A percentile compares a stretch with the other conserved stretches of the same genome.
phyloP scores from a whole-genome alignment of 176 grass and related monocot genomes.

The Themeda triandra region DNA sequence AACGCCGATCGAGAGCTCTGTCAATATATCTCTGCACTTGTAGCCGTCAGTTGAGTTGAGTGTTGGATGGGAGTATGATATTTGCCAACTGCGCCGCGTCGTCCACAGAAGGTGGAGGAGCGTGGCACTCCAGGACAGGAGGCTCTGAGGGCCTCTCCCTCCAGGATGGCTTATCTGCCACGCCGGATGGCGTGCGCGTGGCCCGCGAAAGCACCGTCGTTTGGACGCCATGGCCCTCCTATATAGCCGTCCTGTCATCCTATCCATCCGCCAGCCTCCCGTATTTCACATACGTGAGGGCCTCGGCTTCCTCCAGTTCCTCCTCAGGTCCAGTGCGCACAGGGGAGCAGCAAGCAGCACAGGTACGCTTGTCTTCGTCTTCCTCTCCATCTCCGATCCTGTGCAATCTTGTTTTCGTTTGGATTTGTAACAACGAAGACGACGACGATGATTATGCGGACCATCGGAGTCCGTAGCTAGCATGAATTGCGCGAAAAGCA shows the following conservation, averaged over 20 bases:
- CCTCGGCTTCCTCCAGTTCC: neutral
- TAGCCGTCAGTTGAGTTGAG: neutral
- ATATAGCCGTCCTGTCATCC: conserved; percentile 51
- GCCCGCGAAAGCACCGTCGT: neutral
- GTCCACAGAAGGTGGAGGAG: neutral
- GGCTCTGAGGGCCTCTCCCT: conserved; percentile 32
- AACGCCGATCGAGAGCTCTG: neutral
- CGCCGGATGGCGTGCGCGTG: neutral
- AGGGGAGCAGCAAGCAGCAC: neutral
- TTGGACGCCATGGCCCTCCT: conserved; percentile 25
- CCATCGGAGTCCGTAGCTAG: neutral
- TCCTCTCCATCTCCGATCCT: neutral
- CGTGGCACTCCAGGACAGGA: neutral
- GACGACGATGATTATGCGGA: neutral
- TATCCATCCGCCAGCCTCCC: neutral
- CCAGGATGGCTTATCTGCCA: conserved; percentile 60
- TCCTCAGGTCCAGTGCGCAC: neutral
- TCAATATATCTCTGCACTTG: neutral
- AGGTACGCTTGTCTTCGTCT: neutral
- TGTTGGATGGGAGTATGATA: neutral
- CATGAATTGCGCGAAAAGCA: neutral
- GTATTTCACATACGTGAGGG: conserved; percentile 21
- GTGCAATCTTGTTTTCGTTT: neutral
- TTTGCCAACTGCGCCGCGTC: neutral
- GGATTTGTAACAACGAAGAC: neutral